phyloP scores from a whole-genome alignment of 441 rosid genomes.

The Isatis lusitanica region DNA sequence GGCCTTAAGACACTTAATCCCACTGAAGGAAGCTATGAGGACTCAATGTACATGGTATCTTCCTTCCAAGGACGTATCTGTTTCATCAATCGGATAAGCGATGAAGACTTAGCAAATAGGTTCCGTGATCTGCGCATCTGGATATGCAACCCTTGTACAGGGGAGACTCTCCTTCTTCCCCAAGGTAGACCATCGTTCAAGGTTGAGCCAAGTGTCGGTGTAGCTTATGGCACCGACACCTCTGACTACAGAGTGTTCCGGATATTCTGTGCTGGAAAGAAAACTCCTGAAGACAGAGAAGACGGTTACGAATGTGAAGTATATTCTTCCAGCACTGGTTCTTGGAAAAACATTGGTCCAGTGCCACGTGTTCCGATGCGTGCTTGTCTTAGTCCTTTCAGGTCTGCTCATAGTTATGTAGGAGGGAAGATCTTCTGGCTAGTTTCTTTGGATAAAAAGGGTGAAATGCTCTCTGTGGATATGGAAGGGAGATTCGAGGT shows the following conservation, averaged over 20 bases:
- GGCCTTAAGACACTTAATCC: not conserved
- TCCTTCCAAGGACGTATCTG: slow-evolving; percentile 30
- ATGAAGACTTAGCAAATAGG: not conserved
- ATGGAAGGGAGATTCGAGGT: not conserved
- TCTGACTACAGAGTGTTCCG: slow-evolving; percentile 37
- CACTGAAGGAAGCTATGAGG: not conserved
- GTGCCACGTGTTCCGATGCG: slow-evolving; percentile 24
- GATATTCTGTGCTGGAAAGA: slow-evolving; percentile 6
- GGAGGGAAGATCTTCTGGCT: not conserved
- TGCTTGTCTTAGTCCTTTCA: not conserved
- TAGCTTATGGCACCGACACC: slow-evolving; percentile 27
- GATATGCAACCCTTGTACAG: slow-evolving; percentile 35
- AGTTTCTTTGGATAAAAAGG: not conserved
- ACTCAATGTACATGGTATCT: slow-evolving; percentile 1
- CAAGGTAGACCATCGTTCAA: slow-evolving; percentile 30
- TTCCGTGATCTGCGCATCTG: slow-evolving; percentile 32
- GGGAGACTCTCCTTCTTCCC: slow-evolving; percentile 36
- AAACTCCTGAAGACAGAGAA: not conserved
- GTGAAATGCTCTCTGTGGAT: not conserved
- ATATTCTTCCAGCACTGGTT: slow-evolving; percentile 11
- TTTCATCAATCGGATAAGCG: not conserved
- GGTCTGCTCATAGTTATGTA: not conserved
- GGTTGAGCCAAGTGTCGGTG: slow-evolving; percentile 30
- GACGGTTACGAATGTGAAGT: slow-evolving; percentile 9
- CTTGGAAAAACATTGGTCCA: slow-evolving; percentile 21